Evolutionary conservation across 805 yeast species (phyloP).

Genomic region (Tanozyma kutaoensis): DNA sequence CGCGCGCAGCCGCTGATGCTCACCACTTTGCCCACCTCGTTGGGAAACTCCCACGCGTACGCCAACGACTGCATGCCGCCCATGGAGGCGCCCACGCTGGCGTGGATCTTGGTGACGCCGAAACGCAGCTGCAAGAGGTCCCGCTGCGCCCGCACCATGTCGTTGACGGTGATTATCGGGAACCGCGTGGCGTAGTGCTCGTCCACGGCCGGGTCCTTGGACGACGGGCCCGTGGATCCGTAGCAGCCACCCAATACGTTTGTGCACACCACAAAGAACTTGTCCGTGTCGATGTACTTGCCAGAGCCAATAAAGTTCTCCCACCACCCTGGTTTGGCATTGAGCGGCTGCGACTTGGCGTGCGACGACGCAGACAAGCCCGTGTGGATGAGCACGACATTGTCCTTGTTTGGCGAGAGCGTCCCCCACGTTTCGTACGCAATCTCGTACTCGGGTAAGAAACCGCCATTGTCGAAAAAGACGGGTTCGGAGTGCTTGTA

Average conservation of each 20-base stretch:
- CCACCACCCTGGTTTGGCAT: slow-evolving; percentile 87
- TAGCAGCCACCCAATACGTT: slow-evolving; percentile 91
- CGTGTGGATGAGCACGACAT: slow-evolving; percentile 74
- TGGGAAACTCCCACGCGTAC: slow-evolving; percentile 72
- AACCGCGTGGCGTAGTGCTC: slow-evolving; percentile 73
- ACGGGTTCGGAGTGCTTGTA: slow-evolving; percentile 46
- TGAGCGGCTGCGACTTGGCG: slow-evolving; percentile 67
- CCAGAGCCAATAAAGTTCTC: slow-evolving; percentile 86
- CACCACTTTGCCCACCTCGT: slow-evolving; percentile 57
- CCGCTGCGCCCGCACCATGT: slow-evolving; percentile 85
- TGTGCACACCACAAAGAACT: slow-evolving; percentile 75
- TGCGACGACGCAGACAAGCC: slow-evolving; percentile 91
- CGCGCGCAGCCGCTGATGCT: slow-evolving; percentile 89
- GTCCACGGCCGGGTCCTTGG: slow-evolving; percentile 55
- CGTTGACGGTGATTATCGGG: slow-evolving; percentile 75
- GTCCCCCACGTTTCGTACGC: slow-evolving; percentile 92
- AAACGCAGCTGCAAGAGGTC: slow-evolving; percentile 50
- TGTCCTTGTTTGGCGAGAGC: slow-evolving; percentile 47
- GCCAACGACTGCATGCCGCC: slow-evolving; percentile 99
- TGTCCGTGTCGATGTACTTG: slow-evolving; percentile 63
- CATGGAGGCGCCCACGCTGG: slow-evolving; percentile 85
- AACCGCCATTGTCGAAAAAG: slow-evolving; percentile 72
- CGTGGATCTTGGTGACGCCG: slow-evolving; percentile 51
- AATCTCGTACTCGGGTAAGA: slow-evolving; percentile 57
- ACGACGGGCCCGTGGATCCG: slow-evolving; percentile 90